Conservation (phyloP, 2,329 filamentous ascomycete species). For the Cytospora leucostoma region DNA sequence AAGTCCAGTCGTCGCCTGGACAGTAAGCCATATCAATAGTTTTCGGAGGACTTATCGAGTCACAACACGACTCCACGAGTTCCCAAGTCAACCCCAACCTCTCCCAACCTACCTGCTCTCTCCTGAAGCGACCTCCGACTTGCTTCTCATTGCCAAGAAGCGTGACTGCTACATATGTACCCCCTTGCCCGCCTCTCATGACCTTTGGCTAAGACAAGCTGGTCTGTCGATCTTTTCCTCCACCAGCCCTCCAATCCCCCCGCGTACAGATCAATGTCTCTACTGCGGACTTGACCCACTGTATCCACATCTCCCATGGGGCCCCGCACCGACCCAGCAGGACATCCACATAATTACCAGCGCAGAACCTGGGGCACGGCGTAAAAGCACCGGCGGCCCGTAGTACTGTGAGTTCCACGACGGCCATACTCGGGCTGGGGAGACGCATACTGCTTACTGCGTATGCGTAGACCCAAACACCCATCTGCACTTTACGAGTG, state of each 20-base stretch:
- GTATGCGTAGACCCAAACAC: not conserved
- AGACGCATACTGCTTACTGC: not conserved
- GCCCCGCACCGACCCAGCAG: not conserved
- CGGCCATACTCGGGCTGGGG: not conserved
- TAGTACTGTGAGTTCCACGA: not conserved
- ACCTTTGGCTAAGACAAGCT: too few species aligned
- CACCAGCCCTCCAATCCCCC: not conserved
- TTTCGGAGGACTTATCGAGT: too few species aligned
- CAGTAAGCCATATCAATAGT: too few species aligned
- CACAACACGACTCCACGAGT: too few species aligned
- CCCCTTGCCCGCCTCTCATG: too few species aligned
- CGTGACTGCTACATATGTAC: too few species aligned
- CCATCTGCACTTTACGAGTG: not conserved
- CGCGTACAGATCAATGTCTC: not conserved
- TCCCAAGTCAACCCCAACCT: too few species aligned
- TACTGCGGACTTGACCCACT: not conserved
- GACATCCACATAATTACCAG: not conserved
- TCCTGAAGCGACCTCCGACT: too few species aligned
- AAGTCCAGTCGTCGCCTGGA: too few species aligned
- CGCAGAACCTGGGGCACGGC: not conserved
- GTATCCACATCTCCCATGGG: not conserved
- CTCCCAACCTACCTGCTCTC: too few species aligned
- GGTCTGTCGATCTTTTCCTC: not conserved
- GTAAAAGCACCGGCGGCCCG: not conserved
- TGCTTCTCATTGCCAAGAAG: too few species aligned